Evolutionary conservation across 1,284 basidiomycete species (phyloP).

Genomic region (Pisolithus thermaeus): DNA sequence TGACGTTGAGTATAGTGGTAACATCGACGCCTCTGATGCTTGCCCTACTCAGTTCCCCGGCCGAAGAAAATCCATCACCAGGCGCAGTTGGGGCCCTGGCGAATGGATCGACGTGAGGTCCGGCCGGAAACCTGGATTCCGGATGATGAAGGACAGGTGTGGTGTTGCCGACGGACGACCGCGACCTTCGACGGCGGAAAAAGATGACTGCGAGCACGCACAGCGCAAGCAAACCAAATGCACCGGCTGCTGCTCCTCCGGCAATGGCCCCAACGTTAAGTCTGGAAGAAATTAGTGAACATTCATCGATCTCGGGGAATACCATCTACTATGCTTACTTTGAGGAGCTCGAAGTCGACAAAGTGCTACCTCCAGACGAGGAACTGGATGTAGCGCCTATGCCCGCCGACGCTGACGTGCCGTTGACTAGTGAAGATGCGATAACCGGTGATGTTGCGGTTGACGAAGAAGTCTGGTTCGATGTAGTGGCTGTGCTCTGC

Average conservation of each 20-base stretch:
- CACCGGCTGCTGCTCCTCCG: slow-evolving; percentile 16
- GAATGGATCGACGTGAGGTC: background rate
- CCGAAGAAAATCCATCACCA: background rate
- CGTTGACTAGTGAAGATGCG: slow-evolving; percentile 6
- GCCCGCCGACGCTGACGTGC: slow-evolving; percentile 3
- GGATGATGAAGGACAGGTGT: slow-evolving; percentile 4
- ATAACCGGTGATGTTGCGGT: background rate
- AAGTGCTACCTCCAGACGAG: slow-evolving; percentile 1
- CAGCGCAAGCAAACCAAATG: slow-evolving; percentile 11
- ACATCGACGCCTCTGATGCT: background rate
- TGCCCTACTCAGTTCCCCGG: background rate
- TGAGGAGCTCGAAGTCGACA: slow-evolving; percentile 4
- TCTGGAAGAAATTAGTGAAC: slow-evolving; percentile 6
- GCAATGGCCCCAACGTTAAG: slow-evolving; percentile 9
- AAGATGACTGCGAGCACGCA: slow-evolving; percentile 9
- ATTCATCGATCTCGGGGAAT: background rate
- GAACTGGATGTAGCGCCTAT: slow-evolving; percentile 8
- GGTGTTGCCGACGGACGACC: background rate
- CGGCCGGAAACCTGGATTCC: background rate
- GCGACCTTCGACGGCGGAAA: slow-evolving; percentile 5
- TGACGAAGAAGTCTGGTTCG: background rate
- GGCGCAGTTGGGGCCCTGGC: background rate
- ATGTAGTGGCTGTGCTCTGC: background rate
- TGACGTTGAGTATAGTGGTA: background rate
- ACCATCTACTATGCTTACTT: slow-evolving; percentile 7